These are phyloP conservation scores for Phellinidium pouzarii DNA, from an alignment of 1,284 basidiomycete species.

Conservation along the genomic window DNA sequence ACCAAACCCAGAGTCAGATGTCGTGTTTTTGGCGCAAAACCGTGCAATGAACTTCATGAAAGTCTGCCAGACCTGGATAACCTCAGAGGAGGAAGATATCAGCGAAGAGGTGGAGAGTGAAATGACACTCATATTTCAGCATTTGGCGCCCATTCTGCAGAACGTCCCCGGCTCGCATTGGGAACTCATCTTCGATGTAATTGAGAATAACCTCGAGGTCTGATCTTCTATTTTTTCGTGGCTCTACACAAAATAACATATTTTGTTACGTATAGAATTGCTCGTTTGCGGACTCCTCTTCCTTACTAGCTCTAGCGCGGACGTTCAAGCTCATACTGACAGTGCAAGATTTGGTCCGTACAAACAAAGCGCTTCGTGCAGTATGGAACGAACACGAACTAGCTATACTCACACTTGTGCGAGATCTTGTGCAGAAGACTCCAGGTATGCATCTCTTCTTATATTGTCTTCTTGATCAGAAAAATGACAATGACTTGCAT, in stretches of 20 bases:
- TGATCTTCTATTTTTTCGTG: background rate
- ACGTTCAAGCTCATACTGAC: conserved; percentile 64
- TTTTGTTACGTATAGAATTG: conserved; percentile 40
- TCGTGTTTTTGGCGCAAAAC: conserved; percentile 83
- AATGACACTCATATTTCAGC: conserved; percentile 69
- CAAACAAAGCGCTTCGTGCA: conserved; percentile 70
- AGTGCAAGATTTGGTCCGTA: conserved; percentile 63
- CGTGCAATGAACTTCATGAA: conserved; percentile 89
- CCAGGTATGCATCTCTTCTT: conserved; percentile 37
- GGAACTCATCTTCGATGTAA: conserved; percentile 86
- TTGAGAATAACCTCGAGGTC: conserved; percentile 87
- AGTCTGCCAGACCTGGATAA: conserved; percentile 79
- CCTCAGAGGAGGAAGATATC: conserved; percentile 69
- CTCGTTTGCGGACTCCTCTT: conserved; percentile 51
- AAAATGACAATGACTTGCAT: conserved; percentile 2
- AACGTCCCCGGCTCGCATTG: conserved; percentile 84
- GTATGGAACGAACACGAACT: conserved; percentile 60
- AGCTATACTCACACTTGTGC: conserved; percentile 48
- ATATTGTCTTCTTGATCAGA: background rate
- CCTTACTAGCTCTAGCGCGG: conserved; percentile 59
- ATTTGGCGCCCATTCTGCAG: conserved; percentile 85
- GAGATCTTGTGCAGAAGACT: conserved; percentile 48
- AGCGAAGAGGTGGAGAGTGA: conserved; percentile 73
- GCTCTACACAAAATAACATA: background rate
- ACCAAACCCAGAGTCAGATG: conserved; percentile 71